Conservation (phyloP, 139 green algal species). For the Pseudopediastrum boryanum region DNA sequence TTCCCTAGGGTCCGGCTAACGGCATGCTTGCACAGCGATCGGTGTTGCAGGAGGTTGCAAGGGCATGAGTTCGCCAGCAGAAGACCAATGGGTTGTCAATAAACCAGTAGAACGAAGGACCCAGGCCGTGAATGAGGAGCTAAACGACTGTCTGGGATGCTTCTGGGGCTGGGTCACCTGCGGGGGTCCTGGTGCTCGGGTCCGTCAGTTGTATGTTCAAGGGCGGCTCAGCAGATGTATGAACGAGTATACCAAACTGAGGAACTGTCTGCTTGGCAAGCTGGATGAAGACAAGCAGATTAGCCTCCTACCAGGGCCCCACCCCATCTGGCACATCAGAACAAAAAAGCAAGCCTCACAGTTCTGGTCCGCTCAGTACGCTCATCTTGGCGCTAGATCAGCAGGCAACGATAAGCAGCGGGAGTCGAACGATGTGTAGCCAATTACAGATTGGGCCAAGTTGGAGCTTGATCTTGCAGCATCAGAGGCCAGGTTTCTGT, state of each 20-base stretch:
- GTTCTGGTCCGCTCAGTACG: conserved; percentile 32
- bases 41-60: no score
- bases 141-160: conserved; percentile 21
- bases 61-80: not conserved
- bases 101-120: conserved; percentile 38
- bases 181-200: conserved; percentile 32
- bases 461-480: no score
- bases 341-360: conserved; percentile 23
- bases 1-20: no score
- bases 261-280: conserved; percentile 37
- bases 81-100: conserved; percentile 35
- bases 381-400: conserved; percentile 20
- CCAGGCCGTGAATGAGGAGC: conserved; percentile 24
- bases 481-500: no score
- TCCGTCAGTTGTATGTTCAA: conserved; percentile 34
- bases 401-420: conserved; percentile 3
- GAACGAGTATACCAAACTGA: conserved; percentile 33
- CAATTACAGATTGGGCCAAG: no score
- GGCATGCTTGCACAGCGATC: no score
- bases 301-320: conserved; percentile 23
- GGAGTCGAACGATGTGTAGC: no score
- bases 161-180: conserved; percentile 42
- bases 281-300: conserved; percentile 30
- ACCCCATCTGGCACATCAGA: conserved; percentile 33
- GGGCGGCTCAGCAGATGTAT: conserved; percentile 31